Evolutionary conservation across 805 yeast genomes (phyloP).

Genomic region (Priceomyces medius): DNA sequence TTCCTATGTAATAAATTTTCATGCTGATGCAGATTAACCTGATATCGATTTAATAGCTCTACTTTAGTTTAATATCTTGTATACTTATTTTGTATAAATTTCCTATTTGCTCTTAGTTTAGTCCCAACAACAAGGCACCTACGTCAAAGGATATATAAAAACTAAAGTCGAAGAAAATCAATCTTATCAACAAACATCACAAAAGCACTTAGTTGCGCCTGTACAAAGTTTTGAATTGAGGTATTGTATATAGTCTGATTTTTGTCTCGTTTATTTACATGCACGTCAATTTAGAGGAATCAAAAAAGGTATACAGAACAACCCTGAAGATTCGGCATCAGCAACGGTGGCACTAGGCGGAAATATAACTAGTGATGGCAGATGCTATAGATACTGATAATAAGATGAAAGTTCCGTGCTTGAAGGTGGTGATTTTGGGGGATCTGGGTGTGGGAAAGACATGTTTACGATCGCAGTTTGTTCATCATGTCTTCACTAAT

Average conservation of each 20-base stretch:
- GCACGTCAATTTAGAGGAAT: too few relatives aligned
- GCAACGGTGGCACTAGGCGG: neutral
- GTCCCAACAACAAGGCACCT: neutral
- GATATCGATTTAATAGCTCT: neutral
- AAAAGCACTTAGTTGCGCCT: too few relatives aligned
- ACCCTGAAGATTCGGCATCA: too few relatives aligned
- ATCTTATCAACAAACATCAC: conserved; percentile 9
- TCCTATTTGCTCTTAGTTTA: too few relatives aligned
- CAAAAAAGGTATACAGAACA: too few relatives aligned
- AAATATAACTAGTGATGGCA: neutral
- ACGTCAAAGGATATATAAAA: neutral
- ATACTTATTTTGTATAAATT: too few relatives aligned
- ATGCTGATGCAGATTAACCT: conserved; percentile 34
- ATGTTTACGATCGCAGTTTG: conserved; percentile 53
- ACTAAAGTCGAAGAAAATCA: neutral
- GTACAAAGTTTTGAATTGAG: too few relatives aligned
- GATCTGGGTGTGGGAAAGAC: conserved; percentile 64
- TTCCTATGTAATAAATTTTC: conserved; percentile 91
- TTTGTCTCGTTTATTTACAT: too few relatives aligned
- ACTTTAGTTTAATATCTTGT: neutral
- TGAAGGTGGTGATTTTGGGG: conserved; percentile 56
- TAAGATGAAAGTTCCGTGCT: conserved; percentile 13
- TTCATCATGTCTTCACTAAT: conserved; percentile 53
- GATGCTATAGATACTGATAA: neutral
- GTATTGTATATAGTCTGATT: too few relatives aligned